phyloP scores from a whole-genome alignment of 441 rosid species.

The Adansonia rubrostipa region DNA sequence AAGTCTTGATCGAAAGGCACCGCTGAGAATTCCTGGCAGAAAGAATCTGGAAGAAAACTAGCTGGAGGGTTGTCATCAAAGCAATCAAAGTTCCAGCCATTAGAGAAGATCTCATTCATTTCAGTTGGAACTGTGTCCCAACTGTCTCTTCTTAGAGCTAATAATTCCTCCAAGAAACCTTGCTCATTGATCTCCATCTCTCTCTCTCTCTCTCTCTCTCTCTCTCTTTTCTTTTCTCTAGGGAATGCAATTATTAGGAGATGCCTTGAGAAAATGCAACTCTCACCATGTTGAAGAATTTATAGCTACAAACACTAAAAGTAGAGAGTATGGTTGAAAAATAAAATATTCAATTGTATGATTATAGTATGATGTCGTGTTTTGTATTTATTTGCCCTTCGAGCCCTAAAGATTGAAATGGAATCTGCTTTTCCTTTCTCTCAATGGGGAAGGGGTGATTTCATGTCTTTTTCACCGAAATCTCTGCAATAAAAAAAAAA shows the following conservation, averaged over 20 bases:
- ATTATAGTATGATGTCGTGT: slow-evolving; percentile 23
- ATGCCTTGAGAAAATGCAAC: slow-evolving; percentile 44
- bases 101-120: slow-evolving; percentile 41
- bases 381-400: slow-evolving; percentile 27
- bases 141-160: slow-evolving; percentile 44
- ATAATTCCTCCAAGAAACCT: slow-evolving; percentile 46
- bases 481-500: slow-evolving; percentile 38
- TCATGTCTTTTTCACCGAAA: slow-evolving; percentile 65
- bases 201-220: neutral
- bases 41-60: slow-evolving; percentile 33
- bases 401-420: slow-evolving; percentile 32
- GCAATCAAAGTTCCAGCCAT: slow-evolving; percentile 38
- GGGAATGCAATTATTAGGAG: slow-evolving; percentile 26
- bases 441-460: slow-evolving; percentile 27
- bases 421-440: slow-evolving; percentile 26
- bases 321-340: slow-evolving; percentile 9
- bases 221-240: slow-evolving; percentile 7
- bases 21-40: slow-evolving; percentile 29
- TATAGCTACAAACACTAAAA: slow-evolving; percentile 30
- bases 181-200: slow-evolving; percentile 50
- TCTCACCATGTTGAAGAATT: slow-evolving; percentile 39
- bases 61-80: slow-evolving; percentile 27
- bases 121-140: slow-evolving; percentile 43
- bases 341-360: slow-evolving; percentile 18
- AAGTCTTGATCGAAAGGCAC: slow-evolving; percentile 36